Evolutionary conservation across 306 rosid species (phyloP), one percentile per base, ranked within the genome.

Genomic region (Citrullus colocynthis): DNA sequence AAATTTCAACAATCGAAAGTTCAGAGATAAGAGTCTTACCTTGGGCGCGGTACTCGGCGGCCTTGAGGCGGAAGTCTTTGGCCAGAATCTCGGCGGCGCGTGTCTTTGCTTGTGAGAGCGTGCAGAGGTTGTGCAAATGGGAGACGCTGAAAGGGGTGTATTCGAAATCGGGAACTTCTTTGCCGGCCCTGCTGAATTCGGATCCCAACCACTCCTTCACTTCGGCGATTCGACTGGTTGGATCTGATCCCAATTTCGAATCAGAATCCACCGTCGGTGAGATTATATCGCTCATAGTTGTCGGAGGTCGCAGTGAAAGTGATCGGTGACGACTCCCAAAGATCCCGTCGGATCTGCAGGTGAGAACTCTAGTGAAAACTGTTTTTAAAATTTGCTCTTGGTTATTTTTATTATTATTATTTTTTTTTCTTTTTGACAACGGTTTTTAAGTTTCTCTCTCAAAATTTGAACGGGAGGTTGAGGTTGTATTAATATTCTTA

Each of bases 31-130:
- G 52, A 1, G 36, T 16, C 37, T 20, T 21, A 93, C 98, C 97
- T 92, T 95, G 97, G 41, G 96, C 90, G 67, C 97, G 91, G 84
- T 92, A 95, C 52, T 95, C 98, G 20, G 92, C 80, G 63, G 96
- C 95, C 76, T 95, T 95, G 79, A 85, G 88, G 71, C 96, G 96
- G 80, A 85, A 95, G 86, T 95, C 97, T 28, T 89, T 81, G 82
- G 97, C 89, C 41, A 92, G 93, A 60, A 95, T 84, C 57, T 92
- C 91, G 12, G 97, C 91, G 36, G 97, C 89, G 78, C 91, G 96
- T 60, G 91, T 96, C 78, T 95, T 91, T 79, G 97, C 84, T 59
- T 90, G 91, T 54, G 99, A 95, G 28, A 92, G 83, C 37, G 90
- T 77, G 45, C 85, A 75, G 71, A 95, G 93, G 79, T 80, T 88